Conservation (phyloP, 2,329 filamentous ascomycete genomes). For the Diatrype stigma region DNA sequence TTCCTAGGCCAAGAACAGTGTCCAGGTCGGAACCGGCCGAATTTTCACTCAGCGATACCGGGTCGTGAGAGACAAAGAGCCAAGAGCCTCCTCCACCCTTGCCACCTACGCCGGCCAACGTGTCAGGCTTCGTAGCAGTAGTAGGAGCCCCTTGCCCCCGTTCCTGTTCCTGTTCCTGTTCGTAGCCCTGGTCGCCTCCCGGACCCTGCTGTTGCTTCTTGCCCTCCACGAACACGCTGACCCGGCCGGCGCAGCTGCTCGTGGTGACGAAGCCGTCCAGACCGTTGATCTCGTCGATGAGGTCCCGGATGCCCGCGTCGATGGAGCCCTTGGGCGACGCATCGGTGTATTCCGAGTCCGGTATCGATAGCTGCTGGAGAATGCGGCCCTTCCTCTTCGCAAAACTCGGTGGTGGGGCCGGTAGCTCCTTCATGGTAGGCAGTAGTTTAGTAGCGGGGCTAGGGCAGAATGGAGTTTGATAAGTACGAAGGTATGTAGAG, state of each 20-base stretch:
- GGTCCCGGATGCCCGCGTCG: slow-evolving; percentile 69
- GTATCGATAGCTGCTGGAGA: slow-evolving; percentile 63
- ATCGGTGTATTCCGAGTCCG: slow-evolving; percentile 71
- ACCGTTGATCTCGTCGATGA: slow-evolving; percentile 76
- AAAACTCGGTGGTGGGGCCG: slow-evolving; percentile 37
- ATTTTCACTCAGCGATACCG: slow-evolving; percentile 38
- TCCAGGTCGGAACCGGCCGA: slow-evolving; percentile 17
- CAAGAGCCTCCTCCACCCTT: slow-evolving; percentile 82
- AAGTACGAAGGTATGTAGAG: too few relatives aligned
- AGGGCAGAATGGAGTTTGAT: too few relatives aligned
- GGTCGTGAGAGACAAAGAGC: slow-evolving; percentile 84
- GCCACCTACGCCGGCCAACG: slow-evolving; percentile 64
- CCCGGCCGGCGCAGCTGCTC: slow-evolving; percentile 84
- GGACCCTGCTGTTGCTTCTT: slow-evolving; percentile 35
- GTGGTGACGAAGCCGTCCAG: slow-evolving; percentile 79
- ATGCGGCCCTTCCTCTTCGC: slow-evolving; percentile 66
- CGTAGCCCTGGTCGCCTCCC: slow-evolving; percentile 12
- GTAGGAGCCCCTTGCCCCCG: slow-evolving; percentile 2
- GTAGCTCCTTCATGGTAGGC: slow-evolving; percentile 1
- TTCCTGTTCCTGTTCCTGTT: slow-evolving; percentile 13
- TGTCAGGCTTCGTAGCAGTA: slow-evolving; percentile 22
- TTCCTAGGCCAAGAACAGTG: slow-evolving; percentile 28
- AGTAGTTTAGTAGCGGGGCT: too few relatives aligned
- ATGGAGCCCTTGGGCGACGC: slow-evolving; percentile 85
- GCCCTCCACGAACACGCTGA: slow-evolving; percentile 86